Evolutionary conservation across 2,329 filamentous ascomycete genomes (phyloP), one percentile per base, ranked within the genome.

Genomic region (Dactylellina drechsleri): DNA sequence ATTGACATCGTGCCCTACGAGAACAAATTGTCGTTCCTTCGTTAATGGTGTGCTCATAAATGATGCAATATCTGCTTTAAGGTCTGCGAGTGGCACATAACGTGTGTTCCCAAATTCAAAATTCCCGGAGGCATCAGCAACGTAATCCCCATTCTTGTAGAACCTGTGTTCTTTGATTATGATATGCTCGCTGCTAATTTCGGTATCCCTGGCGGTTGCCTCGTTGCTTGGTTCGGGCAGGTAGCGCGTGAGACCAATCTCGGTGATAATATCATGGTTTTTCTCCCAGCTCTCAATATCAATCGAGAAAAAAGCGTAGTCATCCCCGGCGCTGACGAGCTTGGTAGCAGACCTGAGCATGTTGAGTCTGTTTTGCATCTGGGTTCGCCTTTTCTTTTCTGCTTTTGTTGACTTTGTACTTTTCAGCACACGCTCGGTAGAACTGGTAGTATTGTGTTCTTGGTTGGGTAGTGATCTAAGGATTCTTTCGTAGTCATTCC

Each of bases 201-300:
- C 23, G 15, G n/a, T 41, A 26, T 47, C 20, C 8, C 43, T 1
- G 8, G 16, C 52, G n/a, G n/a, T n/a, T 40, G 23, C 58, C 12
- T 50, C 45, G 36, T 23, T 26, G 43, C 50, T 47, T 59, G 65
- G 20, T 76, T 81, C 59, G 8, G 70, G 62, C 80, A 98, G 93
- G 0, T 98, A 84, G 1, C 90, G 89, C 0, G 92, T 90, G 47
- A 99, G 84, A 0, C 95, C 95, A 45, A 99, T 85, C 81, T 99
- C 95, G 0, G 93, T 96, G 71, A 98, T 86, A 12, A 87, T 84
- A 40, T 85, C 83, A 12, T 88, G 86, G 52, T 87, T 84, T 20
- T 83, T 82, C 81, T 99, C 95, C 70, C 89, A 92, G 0, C 90
- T 89, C 81, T 99, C 95, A 36, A 95, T 84, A 79, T 99, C 95